phyloP scores from a whole-genome alignment of 225 moss, liverwort and hornwort genomes.

The Straminergon stramineum region DNA sequence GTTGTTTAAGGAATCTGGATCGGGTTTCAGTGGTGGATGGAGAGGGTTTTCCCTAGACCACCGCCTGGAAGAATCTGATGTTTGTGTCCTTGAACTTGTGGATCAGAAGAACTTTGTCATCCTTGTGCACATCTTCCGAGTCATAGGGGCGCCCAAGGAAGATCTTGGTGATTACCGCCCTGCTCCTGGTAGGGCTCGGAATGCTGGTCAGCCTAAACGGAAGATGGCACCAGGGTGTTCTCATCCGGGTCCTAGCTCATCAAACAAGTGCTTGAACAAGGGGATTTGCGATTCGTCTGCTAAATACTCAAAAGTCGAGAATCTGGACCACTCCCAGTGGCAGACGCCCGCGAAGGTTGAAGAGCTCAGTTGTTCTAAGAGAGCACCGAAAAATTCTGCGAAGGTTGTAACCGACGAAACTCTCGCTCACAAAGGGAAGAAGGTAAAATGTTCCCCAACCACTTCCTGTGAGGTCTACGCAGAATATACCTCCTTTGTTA shows the following conservation, averaged over 20 bases:
- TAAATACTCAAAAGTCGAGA: background rate
- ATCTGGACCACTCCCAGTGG: background rate
- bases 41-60: conserved; percentile 48
- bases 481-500: conserved; percentile 1
- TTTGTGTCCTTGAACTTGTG: conserved; percentile 33
- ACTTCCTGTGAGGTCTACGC: conserved; percentile 13
- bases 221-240: background rate
- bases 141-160: conserved; percentile 9
- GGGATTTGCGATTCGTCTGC: background rate
- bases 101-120: conserved; percentile 17
- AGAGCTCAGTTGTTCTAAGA: background rate
- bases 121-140: conserved; percentile 45
- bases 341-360: background rate
- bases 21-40: conserved; percentile 51
- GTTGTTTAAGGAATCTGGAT: conserved; percentile 7
- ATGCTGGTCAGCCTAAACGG: background rate
- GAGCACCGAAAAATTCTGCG: background rate
- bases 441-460: conserved; percentile 13
- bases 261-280: background rate
- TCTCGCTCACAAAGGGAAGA: background rate
- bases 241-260: background rate
- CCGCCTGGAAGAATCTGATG: conserved; percentile 45
- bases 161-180: conserved; percentile 18
- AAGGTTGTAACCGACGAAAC: background rate
- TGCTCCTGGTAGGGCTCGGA: conserved; percentile 8